A percentile compares a stretch with the other conserved stretches of the same genome.
phyloP scores from a whole-genome alignment of 2,329 filamentous ascomycete species.

The Colletotrichum sp. region DNA sequence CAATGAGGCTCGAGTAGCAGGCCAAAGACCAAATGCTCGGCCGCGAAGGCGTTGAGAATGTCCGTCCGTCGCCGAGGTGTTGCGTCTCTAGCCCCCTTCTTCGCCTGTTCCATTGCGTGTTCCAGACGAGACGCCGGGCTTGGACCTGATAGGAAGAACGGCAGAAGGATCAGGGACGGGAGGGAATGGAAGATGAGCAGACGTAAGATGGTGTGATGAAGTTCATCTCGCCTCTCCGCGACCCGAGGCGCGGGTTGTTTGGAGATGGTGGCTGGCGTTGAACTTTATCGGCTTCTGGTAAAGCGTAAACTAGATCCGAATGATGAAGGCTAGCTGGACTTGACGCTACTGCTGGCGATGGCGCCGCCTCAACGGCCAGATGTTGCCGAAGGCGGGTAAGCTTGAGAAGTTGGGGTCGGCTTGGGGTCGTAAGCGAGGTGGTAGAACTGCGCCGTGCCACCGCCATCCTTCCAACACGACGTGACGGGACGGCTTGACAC shows the following conservation, averaged over 20 bases:
- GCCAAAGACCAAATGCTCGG: background rate
- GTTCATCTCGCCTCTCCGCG: background rate
- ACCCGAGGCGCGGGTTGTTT: background rate
- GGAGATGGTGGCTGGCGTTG: background rate
- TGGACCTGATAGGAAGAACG: background rate
- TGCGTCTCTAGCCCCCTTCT: background rate
- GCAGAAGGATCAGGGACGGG: background rate
- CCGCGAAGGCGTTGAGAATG: background rate
- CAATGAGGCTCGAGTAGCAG: background rate
- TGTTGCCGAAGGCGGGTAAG: background rate
- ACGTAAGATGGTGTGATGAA: background rate
- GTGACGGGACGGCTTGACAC: background rate
- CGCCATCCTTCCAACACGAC: background rate
- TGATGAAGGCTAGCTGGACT: background rate
- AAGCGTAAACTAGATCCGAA: background rate
- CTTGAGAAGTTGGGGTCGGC: background rate
- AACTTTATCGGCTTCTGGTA: background rate
- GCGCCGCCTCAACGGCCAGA: background rate
- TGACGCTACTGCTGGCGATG: background rate
- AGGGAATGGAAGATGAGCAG: background rate
- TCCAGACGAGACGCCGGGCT: background rate
- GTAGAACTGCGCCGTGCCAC: background rate
- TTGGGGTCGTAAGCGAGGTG: background rate
- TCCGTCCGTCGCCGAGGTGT: background rate
- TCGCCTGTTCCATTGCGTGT: background rate